Base-by-base conservation (phyloP, 352 stramenopile genomes). In the Globisporangium viniferum region DNA sequence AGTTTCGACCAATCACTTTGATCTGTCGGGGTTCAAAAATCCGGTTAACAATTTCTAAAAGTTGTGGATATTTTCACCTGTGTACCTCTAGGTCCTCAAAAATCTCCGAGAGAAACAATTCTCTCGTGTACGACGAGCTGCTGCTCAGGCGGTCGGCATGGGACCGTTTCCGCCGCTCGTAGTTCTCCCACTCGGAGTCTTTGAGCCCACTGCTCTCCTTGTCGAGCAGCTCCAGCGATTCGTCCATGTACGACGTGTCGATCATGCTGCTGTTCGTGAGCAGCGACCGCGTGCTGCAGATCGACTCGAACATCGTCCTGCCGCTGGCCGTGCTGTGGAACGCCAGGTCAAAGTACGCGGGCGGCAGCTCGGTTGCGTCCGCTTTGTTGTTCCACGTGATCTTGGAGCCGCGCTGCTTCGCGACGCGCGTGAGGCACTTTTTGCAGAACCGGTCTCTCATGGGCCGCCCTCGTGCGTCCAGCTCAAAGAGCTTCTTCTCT, bases 361-460 rank as follows among this genome's bases (percentile, higher is more conserved):
- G 58, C 14, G 36, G 58, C 36, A 51, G 58, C 36, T 62, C 57
- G 18, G 58, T 31, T 22, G 31, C 36, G 58, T 63, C 58, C 58
- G 33, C 33, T 39, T 39, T 39, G 33, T 5, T 10, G 5, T 5
- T 39, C 8, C 58, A 63, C 2, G 3, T 29, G 58, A 54, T 63
- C 58, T 51, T 63, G n/a, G 58, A 63, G 29, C 58, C 58, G 35
- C 36, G 58, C 58, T 63, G 58, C n/a, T 20, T 36, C 36, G 58
- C 58, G 3, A 71, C 75, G 44, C 39, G 68, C 66, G 79, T 73
- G 62, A 83, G 57, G 46, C 76, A 83, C 41, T 72, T 27, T 36
- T 75, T 79, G 56, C 78, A 86, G 62, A 86, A 86, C 3, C 76
- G 76, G 9, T 80, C 72, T 31, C 72, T 75, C 31, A 80, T 70